phyloP scores from a whole-genome alignment of 768 basidiomycete genomes.

The Ramaria sp. region DNA sequence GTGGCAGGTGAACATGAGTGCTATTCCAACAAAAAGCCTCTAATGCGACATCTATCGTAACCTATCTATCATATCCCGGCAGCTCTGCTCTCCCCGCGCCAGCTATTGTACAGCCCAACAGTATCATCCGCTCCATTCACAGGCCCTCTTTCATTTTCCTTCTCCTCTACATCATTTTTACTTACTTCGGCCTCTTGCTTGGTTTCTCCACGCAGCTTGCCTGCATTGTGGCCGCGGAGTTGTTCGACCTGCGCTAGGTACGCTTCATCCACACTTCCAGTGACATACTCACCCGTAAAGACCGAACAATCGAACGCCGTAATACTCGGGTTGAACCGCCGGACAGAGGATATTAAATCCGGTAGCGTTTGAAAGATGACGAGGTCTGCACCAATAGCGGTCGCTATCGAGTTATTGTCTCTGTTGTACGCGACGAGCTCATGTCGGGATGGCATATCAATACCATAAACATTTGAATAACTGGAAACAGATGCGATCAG shows the following conservation, averaged over 20 bases:
- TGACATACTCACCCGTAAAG: constrained; percentile 94
- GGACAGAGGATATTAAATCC: constrained; percentile 79
- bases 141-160: constrained; percentile 28
- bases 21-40: no score
- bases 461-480: constrained; percentile 93
- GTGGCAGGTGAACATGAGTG: no score
- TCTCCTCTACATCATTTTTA: constrained; percentile 33
- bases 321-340: constrained; percentile 72
- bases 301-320: constrained; percentile 89
- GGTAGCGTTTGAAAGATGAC: constrained; percentile 91
- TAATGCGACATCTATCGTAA: no score
- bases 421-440: constrained; percentile 87
- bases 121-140: constrained; percentile 62
- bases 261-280: constrained; percentile 77
- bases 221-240: constrained; percentile 73
- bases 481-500: constrained; percentile 24
- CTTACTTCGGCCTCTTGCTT: neutral
- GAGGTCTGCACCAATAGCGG: constrained; percentile 85
- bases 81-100: constrained; percentile 17
- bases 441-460: constrained; percentile 95
- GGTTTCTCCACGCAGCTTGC: constrained; percentile 22
- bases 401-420: constrained; percentile 58
- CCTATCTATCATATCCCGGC: neutral
- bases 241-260: constrained; percentile 71
- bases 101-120: constrained; percentile 71